A percentile compares a stretch with the other conserved stretches of the same genome.
These are phyloP conservation scores for Casuarina cunninghamiana DNA, from an alignment of 306 rosid genomes.

Conservation along the genomic window DNA sequence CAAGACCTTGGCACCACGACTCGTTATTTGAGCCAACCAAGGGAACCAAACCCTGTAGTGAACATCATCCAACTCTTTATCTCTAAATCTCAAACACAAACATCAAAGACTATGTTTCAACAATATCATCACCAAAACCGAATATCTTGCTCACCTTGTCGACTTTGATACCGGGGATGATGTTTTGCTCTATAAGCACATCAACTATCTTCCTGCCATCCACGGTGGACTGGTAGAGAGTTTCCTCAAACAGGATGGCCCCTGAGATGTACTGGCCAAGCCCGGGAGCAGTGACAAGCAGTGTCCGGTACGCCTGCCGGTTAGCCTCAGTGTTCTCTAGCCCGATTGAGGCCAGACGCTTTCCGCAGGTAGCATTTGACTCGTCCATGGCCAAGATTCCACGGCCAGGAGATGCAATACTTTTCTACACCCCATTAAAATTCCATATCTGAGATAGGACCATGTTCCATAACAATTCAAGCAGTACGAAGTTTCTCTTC, in stretches of 20 bases:
- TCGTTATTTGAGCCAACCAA: slow-evolving; percentile 75
- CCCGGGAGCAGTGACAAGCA: slow-evolving; percentile 65
- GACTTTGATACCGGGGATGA: slow-evolving; percentile 86
- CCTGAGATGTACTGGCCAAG: slow-evolving; percentile 86
- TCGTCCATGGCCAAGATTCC: slow-evolving; percentile 97
- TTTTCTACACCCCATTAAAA: slow-evolving; percentile 49
- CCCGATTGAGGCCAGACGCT: slow-evolving; percentile 88
- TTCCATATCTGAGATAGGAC: too few relatives aligned
- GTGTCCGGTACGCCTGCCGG: slow-evolving; percentile 91
- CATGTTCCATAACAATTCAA: neutral
- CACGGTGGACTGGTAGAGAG: slow-evolving; percentile 84
- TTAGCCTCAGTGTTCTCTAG: slow-evolving; percentile 86
- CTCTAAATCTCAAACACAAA: too few relatives aligned
- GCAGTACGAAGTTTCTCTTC: neutral
- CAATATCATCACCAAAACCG: too few relatives aligned
- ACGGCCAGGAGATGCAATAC: slow-evolving; percentile 81
- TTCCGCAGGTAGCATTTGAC: slow-evolving; percentile 87
- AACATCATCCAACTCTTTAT: too few relatives aligned
- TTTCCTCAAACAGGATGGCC: slow-evolving; percentile 90
- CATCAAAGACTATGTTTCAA: too few relatives aligned
- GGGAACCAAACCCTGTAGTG: slow-evolving; percentile 72
- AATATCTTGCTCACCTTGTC: slow-evolving; percentile 58
- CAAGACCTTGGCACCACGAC: slow-evolving; percentile 98
- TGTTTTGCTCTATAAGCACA: slow-evolving; percentile 60
- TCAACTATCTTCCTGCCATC: slow-evolving; percentile 83